Percentiles rank a stretch among this genome's conserved stretches.
Evolutionary conservation across 495 filamentous ascomycete species (phyloP).

Genomic region (Aspergillus asperescens): DNA sequence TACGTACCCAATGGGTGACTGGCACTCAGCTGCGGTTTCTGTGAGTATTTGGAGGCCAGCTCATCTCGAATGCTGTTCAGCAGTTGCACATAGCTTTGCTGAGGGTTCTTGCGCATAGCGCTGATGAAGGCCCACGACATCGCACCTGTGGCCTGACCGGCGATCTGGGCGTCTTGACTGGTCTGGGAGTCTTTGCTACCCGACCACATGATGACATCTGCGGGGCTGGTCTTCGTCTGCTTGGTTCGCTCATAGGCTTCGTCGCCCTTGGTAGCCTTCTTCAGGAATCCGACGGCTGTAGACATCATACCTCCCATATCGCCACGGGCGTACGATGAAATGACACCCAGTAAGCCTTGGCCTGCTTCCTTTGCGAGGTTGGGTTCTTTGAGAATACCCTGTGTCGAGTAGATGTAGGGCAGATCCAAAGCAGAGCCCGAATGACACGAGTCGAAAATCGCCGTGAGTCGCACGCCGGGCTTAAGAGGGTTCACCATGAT

Average conservation of each 20-base stretch:
- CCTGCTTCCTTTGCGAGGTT: constrained; percentile 97
- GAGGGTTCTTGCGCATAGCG: constrained; percentile 91
- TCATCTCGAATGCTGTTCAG: constrained; percentile 95
- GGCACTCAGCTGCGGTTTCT: constrained; percentile 95
- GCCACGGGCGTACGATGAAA: constrained; percentile 83
- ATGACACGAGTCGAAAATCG: constrained; percentile 99
- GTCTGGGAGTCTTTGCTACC: constrained; percentile 96
- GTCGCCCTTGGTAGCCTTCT: constrained; percentile 83
- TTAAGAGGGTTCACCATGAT: constrained; percentile 86
- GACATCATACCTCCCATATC: constrained; percentile 79
- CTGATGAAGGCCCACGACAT: constrained; percentile 98
- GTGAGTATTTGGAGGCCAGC: constrained; percentile 78
- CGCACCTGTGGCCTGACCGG: constrained; percentile 86
- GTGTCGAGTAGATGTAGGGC: constrained; percentile 94
- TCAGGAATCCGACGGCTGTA: constrained; percentile 81
- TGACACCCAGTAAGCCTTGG: constrained; percentile 83
- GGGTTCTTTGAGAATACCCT: constrained; percentile 94
- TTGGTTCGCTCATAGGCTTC: constrained; percentile 72
- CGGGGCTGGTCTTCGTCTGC: constrained; percentile 87
- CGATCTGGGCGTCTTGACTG: constrained; percentile 59
- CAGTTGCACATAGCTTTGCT: constrained; percentile 95
- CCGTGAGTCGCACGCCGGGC: constrained; percentile 84
- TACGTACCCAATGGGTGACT: constrained; percentile 88
- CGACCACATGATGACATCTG: constrained; percentile 97
- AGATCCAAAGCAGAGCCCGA: constrained; percentile 94